phyloP scores from a whole-genome alignment of 352 stramenopile genomes.

The Phytophthora tubulina region DNA sequence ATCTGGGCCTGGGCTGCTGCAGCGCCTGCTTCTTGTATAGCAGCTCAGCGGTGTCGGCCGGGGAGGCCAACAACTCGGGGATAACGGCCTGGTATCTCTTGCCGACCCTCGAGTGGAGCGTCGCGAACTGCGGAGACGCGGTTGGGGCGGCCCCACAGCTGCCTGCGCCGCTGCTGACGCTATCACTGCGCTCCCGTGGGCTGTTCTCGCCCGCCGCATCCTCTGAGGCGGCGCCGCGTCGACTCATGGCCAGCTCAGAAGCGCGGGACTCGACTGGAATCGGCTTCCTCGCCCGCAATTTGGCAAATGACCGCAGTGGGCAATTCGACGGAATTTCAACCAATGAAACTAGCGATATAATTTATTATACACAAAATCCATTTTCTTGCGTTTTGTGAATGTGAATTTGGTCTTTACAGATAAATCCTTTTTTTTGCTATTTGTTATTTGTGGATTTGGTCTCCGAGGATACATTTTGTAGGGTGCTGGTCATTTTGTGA shows the following conservation, averaged over 20 bases:
- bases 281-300: conserved; percentile 22
- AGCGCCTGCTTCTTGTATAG: conserved; percentile 42
- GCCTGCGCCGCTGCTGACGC: conserved; percentile 28
- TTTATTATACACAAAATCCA: background rate
- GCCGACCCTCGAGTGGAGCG: conserved; percentile 81
- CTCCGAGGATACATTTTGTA: conserved; percentile 13
- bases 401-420: background rate
- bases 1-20: conserved; percentile 48
- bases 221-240: conserved; percentile 31
- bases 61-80: conserved; percentile 53
- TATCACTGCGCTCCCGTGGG: conserved; percentile 43
- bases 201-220: conserved; percentile 18
- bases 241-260: conserved; percentile 40
- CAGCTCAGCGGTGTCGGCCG: conserved; percentile 30
- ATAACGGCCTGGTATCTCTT: conserved; percentile 85
- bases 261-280: conserved; percentile 22
- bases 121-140: conserved; percentile 58
- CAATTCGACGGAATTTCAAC: conserved; percentile 10
- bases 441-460: conserved; percentile 2
- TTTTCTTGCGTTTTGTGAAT: too few relatives aligned
- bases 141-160: conserved; percentile 3
- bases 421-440: background rate
- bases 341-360: conserved; percentile 10
- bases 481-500: conserved; percentile 24
- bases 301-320: conserved; percentile 27